Percentiles rank a stretch among this genome's conserved stretches.
Conservation (phyloP, 2,329 filamentous ascomycete species). For the Trichoderma sp. region DNA sequence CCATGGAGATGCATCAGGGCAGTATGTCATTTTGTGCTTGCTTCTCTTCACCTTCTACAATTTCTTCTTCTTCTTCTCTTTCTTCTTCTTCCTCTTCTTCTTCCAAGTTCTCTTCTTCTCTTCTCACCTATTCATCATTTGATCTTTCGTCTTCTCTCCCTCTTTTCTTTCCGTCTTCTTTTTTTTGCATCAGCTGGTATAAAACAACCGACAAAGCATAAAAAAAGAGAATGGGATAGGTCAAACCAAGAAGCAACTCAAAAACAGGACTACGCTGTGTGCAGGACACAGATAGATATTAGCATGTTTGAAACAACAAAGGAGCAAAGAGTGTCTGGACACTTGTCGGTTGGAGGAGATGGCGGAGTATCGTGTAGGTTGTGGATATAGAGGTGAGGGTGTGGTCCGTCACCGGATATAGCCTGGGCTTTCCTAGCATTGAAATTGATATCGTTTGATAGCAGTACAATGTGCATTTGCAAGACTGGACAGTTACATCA, state of each 20-base stretch:
- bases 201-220: conserved; percentile 29
- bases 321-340: conserved; percentile 33
- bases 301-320: conserved; percentile 29
- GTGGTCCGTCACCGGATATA: conserved; percentile 48
- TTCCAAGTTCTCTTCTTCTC: neutral
- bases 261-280: conserved; percentile 20
- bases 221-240: conserved; percentile 24
- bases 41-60: neutral
- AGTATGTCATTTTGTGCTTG: conserved; percentile 13
- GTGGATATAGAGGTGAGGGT: conserved; percentile 47
- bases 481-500: neutral
- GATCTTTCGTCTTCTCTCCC: neutral
- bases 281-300: conserved; percentile 29
- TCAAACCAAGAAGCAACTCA: conserved; percentile 28
- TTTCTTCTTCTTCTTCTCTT: neutral
- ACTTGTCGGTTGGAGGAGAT: conserved; percentile 29
- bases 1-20: conserved; percentile 27
- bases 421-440: conserved; percentile 26
- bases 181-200: conserved; percentile 13
- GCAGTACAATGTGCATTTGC: neutral
- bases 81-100: neutral
- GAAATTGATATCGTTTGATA: conserved; percentile 23
- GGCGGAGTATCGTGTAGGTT: conserved; percentile 31
- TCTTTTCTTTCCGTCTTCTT: neutral
- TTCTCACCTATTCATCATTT: neutral